phyloP scores from a whole-genome alignment of 352 stramenopile genomes.

The Phytopythium chamaehyphon region DNA sequence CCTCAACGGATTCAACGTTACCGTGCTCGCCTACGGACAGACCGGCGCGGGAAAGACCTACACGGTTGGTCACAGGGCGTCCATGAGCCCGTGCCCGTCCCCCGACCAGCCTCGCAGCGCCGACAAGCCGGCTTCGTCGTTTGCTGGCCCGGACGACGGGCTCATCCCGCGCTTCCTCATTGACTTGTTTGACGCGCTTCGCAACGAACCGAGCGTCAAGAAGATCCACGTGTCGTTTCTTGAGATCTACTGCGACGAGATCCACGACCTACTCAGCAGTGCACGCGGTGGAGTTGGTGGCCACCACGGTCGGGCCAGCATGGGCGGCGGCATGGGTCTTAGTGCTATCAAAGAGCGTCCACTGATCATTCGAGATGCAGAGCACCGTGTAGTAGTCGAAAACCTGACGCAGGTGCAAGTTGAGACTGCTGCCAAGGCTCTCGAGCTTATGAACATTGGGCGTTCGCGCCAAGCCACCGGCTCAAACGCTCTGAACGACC shows the following conservation, averaged over 20 bases:
- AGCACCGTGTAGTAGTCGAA: constrained; percentile 1
- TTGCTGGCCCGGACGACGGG: constrained; percentile 38
- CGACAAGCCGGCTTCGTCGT: constrained; percentile 1
- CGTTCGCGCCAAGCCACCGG: constrained; percentile 48
- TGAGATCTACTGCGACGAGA: constrained; percentile 98
- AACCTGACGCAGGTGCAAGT: constrained; percentile 42
- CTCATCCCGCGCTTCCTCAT: constrained; percentile 82
- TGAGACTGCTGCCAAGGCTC: constrained; percentile 42
- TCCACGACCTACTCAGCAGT: constrained; percentile 91
- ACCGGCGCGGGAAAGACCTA: constrained; percentile 84
- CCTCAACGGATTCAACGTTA: constrained; percentile 86
- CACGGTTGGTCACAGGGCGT: constrained; percentile 73
- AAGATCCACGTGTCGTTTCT: constrained; percentile 84
- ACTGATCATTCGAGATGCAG: constrained; percentile 55
- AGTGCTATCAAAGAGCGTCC: constrained; percentile 16
- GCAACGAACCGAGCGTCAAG: constrained; percentile 23
- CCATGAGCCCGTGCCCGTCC: constrained; percentile 8
- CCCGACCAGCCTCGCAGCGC: constrained; percentile 16
- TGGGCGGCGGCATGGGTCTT: not conserved
- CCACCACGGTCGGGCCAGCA: not conserved
- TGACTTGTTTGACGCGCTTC: constrained; percentile 59
- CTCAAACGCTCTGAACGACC: constrained; percentile 51
- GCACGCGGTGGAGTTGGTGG: constrained; percentile 1
- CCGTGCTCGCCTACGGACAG: constrained; percentile 85
- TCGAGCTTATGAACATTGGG: constrained; percentile 72